Evolutionary conservation across 495 filamentous ascomycete genomes (phyloP).

Genomic region (Aspergillus mulundensis): DNA sequence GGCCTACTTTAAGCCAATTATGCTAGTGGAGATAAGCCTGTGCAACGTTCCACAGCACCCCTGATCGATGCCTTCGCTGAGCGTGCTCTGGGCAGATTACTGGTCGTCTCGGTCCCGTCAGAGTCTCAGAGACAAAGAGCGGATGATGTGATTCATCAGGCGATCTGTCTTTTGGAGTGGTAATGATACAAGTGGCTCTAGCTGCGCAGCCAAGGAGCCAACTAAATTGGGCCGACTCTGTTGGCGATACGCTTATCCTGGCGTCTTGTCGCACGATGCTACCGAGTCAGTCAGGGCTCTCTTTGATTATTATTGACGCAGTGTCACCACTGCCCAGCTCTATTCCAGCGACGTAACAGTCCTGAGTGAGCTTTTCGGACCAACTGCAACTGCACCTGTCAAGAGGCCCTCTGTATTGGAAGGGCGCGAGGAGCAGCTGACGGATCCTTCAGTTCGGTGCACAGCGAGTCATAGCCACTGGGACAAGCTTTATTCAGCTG

Average conservation of each 20-base stretch:
- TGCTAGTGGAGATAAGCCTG: slow-evolving; percentile 46
- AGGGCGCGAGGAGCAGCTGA: neutral
- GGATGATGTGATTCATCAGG: neutral
- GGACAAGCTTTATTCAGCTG: neutral
- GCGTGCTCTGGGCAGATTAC: neutral
- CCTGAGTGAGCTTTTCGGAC: no score
- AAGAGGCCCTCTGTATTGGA: no score
- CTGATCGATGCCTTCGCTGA: neutral
- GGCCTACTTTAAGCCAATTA: slow-evolving; percentile 27
- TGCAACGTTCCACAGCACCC: slow-evolving; percentile 40
- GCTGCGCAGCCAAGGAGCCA: slow-evolving; percentile 14
- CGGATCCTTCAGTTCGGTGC: neutral
- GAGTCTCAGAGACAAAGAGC: neutral
- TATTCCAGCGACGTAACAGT: neutral
- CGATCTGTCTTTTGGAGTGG: neutral
- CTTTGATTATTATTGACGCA: neutral
- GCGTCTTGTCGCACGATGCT: slow-evolving; percentile 17
- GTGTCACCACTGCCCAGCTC: neutral
- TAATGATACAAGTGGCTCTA: neutral
- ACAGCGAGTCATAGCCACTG: neutral
- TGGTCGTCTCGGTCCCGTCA: no score
- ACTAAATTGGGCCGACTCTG: slow-evolving; percentile 27
- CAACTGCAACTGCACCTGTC: neutral
- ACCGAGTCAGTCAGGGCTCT: slow-evolving; percentile 3
- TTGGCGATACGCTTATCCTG: slow-evolving; percentile 42